phyloP scores from a whole-genome alignment of 768 basidiomycete species.

The Lentinula aciculospora region DNA sequence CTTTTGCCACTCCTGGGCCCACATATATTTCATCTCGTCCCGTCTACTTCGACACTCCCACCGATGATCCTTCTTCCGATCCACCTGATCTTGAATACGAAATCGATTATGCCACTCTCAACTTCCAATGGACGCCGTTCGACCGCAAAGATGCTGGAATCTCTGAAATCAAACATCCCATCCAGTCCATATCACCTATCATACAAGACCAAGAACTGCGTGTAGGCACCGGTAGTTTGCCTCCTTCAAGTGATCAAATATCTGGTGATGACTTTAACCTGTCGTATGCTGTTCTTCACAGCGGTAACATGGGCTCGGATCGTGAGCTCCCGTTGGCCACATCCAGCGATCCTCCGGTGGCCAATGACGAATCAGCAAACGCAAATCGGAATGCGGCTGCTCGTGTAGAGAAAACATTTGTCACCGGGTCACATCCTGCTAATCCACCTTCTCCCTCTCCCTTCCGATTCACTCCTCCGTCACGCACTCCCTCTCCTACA shows the following conservation, averaged over 20 bases:
- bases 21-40: constrained; percentile 3
- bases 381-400: not conserved
- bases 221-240: not conserved
- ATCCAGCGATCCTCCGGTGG: not conserved
- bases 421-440: not conserved
- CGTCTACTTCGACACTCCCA: not conserved
- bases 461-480: not conserved
- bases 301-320: not conserved
- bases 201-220: not conserved
- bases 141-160: not conserved
- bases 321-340: not conserved
- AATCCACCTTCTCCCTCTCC: not conserved
- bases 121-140: constrained; percentile 8
- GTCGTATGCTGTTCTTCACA: not conserved
- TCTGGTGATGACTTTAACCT: not conserved
- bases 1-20: constrained; percentile 4
- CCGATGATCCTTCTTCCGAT: not conserved
- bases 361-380: not conserved
- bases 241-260: not conserved
- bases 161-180: not conserved
- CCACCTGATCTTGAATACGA: not conserved
- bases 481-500: not conserved
- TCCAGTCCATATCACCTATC: not conserved
- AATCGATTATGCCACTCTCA: not conserved
- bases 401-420: not conserved